Evolutionary conservation across 1,284 basidiomycete species (phyloP), one percentile per base, ranked within the genome.

Genomic region (Sanghuangporus baumii): DNA sequence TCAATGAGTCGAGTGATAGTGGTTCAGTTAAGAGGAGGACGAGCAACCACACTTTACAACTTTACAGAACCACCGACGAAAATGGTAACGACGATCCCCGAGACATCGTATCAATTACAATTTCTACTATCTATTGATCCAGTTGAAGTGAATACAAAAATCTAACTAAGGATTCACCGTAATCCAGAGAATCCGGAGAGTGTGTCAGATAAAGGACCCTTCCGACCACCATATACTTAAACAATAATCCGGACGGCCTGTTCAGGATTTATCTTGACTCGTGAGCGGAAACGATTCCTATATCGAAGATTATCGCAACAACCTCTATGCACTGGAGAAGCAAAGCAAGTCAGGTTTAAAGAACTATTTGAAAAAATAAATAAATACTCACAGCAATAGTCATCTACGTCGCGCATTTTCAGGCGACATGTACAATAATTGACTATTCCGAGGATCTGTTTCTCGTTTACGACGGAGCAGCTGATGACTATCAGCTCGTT

Each of bases 231-330:
- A 31, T 5, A 5, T 4, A 31, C 26, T 18, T 18, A 50, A 37
- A 64, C 31, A 8, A 60, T 51, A 37, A 64, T 60, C 8, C 48
- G 57, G 41, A 48, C 46, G 20, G 59, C 51, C 20, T 64, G 63
- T 8, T 51, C 37, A 1, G 40, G 20, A 12, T 54, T 56, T 34
- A 64, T 37, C 37, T 61, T 61, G 20, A 74, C 73, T 54, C 74
- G 74, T 46, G 78, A 73, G 54, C 73, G 72, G 66, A 83, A 71
- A 54, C 77, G 74, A 63, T 74, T 77, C 61, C 82, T 76, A 70
- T 86, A 86, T 63, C 80, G 75, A 51, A 76, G 75, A 65, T 86
- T 86, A 46, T 74, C 73, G 70, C 83, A 87, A 66, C 85, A 85
- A 23, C 77, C 79, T 63, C 74, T 73, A 46, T 71, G 67, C 46